Evolutionary conservation across 176 grass and related monocot genomes (phyloP).

Genomic region (Themeda triandra): DNA sequence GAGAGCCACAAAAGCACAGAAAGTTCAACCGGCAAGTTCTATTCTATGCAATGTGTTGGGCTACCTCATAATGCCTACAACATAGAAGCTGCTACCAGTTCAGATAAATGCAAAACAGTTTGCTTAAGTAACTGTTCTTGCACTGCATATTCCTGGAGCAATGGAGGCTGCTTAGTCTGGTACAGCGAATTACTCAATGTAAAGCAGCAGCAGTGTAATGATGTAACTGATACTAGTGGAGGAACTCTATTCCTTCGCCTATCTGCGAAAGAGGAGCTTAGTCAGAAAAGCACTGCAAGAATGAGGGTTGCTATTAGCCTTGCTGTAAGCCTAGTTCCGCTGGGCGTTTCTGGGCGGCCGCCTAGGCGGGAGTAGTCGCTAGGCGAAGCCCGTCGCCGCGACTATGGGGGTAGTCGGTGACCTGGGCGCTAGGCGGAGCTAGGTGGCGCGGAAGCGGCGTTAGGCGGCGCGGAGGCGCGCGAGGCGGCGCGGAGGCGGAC

Average conservation of each 20-base stretch:
- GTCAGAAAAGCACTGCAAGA: background rate
- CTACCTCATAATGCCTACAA: constrained; percentile 33
- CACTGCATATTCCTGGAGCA: constrained; percentile 45
- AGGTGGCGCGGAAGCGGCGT: too few species aligned
- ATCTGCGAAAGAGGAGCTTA: constrained; percentile 32
- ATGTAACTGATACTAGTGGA: constrained; percentile 10
- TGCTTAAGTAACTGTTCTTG: constrained; percentile 56
- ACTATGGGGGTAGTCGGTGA: too few species aligned
- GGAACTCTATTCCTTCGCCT: constrained; percentile 51
- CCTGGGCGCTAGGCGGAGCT: too few species aligned
- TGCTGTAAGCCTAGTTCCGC: background rate
- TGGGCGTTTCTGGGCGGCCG: too few species aligned
- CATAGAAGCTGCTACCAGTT: constrained; percentile 20
- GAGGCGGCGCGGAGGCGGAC: too few species aligned
- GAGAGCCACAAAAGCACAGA: constrained; percentile 5
- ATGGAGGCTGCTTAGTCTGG: constrained; percentile 42
- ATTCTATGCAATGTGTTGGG: constrained; percentile 27
- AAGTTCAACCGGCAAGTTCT: constrained; percentile 38
- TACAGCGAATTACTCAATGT: constrained; percentile 44
- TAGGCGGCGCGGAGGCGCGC: too few species aligned
- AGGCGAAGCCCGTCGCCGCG: too few species aligned
- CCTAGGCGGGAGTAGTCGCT: too few species aligned
- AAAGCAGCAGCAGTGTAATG: constrained; percentile 34
- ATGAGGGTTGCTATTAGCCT: background rate
- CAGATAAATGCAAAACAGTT: constrained; percentile 28